Evolutionary conservation across 1,284 basidiomycete species (phyloP), one percentile per base, ranked within the genome.

Genomic region (Naganishia sp.): DNA sequence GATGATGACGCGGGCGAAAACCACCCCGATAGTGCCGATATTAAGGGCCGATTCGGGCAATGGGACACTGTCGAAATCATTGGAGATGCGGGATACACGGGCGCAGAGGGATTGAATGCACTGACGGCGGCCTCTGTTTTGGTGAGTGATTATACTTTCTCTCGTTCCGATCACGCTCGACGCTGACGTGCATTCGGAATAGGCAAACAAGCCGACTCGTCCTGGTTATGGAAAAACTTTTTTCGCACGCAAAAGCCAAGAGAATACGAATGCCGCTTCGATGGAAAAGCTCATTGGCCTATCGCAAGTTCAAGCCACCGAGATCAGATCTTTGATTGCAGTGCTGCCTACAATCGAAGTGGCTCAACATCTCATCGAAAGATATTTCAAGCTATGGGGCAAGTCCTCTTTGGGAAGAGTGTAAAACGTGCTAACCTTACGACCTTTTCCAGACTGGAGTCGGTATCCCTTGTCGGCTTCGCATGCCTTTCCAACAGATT

Each of bases 71-170:
- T 66, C 18, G 65, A 66, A 45, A 49, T 62, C 41, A 55, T 66
- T 23, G 65, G 65, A 13, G 65, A 66, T 55, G 60, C 58, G 1
- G 65, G 65, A 25, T 66, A 66, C 46, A 62, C 58, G 17, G 65
- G 65, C 28, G 65, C 65, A 18, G 60, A 60, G 17, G 65, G 57
- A 18, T 41, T 66, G 65, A 60, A 60, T 54, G 65, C 65, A 0
- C 52, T 66, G 50, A 66, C 57, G 18, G 50, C 50, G 32, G 65
- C 65, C 7, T 60, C 65, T 13, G 57, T 66, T 5, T 41, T 66
- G 43, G 56, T 53, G 1, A 17, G 58, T 53, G 42, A 43, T n/a
- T 11, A 28, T 6, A 18, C 2, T 1, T 41, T 13, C 7, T 15
- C 6, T 35, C 28, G 1, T 28, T 28, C 28, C 28, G 28, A 28